These are phyloP conservation scores for Lignosus rhinocerotis DNA, from an alignment of 1,284 basidiomycete species.

Conservation along the genomic window DNA sequence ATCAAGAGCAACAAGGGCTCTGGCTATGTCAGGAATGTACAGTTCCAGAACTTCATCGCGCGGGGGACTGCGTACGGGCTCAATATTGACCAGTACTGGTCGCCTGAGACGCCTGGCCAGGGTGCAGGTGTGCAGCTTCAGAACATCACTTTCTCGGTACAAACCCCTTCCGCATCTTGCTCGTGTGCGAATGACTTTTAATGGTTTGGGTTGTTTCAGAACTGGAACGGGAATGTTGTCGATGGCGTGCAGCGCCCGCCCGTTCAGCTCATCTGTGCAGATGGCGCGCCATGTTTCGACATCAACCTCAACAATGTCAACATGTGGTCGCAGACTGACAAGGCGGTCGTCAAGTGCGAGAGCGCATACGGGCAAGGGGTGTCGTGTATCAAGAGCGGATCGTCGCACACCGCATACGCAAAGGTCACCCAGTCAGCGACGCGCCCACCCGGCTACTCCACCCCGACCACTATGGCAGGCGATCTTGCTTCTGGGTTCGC, in stretches of 20 bases:
- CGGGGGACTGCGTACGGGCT: conserved; percentile 36
- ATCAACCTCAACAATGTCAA: conserved; percentile 35
- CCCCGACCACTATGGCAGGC: conserved; percentile 33
- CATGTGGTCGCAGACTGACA: conserved; percentile 33
- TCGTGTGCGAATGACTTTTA: not conserved
- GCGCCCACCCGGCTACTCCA: conserved; percentile 32
- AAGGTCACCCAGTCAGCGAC: conserved; percentile 25
- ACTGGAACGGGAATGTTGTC: conserved; percentile 36
- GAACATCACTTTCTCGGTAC: conserved; percentile 33
- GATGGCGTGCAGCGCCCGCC: conserved; percentile 34
- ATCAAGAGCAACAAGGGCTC: conserved; percentile 38
- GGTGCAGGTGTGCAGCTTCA: conserved; percentile 33
- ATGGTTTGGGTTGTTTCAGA: conserved; percentile 17
- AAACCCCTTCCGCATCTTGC: not conserved
- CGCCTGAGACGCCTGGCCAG: conserved; percentile 21
- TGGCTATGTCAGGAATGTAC: conserved; percentile 36
- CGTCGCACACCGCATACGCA: conserved; percentile 28
- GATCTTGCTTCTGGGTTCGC: conserved; percentile 33
- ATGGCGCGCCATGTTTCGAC: conserved; percentile 35
- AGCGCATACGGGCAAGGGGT: conserved; percentile 35
- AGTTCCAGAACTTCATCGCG: conserved; percentile 36
- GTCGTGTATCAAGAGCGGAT: conserved; percentile 30
- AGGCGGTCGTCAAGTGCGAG: conserved; percentile 34
- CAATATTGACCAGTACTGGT: conserved; percentile 37
- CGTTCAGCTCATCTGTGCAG: conserved; percentile 34